These are phyloP conservation scores for Rutidosis leptorrhynchoides DNA, from an alignment of 129 eudicot species.

Conservation along the genomic window DNA sequence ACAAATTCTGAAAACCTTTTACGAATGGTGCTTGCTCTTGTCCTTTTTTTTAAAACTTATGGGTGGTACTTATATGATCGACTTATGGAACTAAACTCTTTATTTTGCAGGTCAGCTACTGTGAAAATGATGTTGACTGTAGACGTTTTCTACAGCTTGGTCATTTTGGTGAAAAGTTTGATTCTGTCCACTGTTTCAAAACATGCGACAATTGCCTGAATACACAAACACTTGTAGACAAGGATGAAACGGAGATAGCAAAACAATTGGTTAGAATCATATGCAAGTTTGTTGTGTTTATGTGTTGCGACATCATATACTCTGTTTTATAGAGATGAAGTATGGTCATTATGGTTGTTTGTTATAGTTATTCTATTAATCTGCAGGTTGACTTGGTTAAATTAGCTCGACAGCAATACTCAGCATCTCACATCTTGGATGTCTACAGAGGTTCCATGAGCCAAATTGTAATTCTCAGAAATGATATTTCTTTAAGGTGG, in stretches of 20 bases:
- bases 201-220: conserved; percentile 90
- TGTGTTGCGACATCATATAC: conserved; percentile 9
- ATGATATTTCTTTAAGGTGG: neutral
- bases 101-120: conserved; percentile 78
- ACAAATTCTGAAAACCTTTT: conserved; percentile 88
- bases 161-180: conserved; percentile 92
- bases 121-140: conserved; percentile 93
- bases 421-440: conserved; percentile 87
- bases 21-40: conserved; percentile 57
- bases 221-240: conserved; percentile 61
- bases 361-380: conserved; percentile 17
- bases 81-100: conserved; percentile 15
- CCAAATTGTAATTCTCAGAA: conserved; percentile 64
- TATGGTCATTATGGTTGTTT: conserved; percentile 6
- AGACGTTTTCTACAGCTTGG: conserved; percentile 90
- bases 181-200: conserved; percentile 59
- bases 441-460: conserved; percentile 87
- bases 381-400: conserved; percentile 81
- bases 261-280: conserved; percentile 74
- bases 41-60: conserved; percentile 15
- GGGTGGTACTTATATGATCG: conserved; percentile 11
- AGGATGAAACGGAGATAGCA: conserved; percentile 74
- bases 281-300: conserved; percentile 14
- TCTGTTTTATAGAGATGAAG: conserved; percentile 17
- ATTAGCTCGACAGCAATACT: conserved; percentile 59